Conservation (phyloP, 306 rosid species). For the Inga oerstediana region DNA sequence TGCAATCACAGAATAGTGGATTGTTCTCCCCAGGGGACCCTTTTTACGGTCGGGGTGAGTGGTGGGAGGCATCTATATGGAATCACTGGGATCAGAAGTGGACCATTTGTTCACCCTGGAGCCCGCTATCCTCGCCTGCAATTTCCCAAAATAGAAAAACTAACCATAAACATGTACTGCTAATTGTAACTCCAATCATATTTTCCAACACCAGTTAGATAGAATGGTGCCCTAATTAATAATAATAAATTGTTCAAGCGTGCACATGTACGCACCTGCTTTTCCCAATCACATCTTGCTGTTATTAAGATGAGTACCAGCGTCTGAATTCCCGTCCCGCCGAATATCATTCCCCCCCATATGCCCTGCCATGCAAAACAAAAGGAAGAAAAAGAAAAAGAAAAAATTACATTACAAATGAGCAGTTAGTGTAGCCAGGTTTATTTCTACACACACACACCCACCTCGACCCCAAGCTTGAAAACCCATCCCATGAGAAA, state of each 20-base stretch:
- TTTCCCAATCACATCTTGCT: conserved; percentile 60
- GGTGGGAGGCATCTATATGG: not conserved
- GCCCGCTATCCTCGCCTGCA: conserved; percentile 56
- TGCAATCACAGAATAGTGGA: not conserved
- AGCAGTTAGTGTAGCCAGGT: not conserved
- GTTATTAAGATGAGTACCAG: conserved; percentile 48
- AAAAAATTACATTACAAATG: not conserved
- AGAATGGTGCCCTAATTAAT: not conserved
- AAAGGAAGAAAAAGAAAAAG: not conserved
- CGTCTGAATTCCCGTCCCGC: conserved; percentile 73
- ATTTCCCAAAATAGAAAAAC: not conserved
- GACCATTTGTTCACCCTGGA: conserved; percentile 51
- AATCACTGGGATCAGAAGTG: conserved; percentile 14
- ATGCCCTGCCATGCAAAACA: conserved; percentile 49
- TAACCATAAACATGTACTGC: not conserved
- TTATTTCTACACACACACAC: not conserved
- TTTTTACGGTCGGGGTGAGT: not conserved
- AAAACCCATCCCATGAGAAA: conserved; percentile 56
- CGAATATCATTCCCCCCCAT: conserved; percentile 87
- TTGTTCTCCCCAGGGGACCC: not conserved
- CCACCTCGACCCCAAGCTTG: conserved; percentile 41
- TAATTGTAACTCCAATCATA: too few species aligned
- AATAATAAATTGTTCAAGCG: not conserved
- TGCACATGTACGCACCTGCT: conserved; percentile 59
- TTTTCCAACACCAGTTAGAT: not conserved